These are phyloP conservation scores for Breynia disticha DNA, from an alignment of 441 rosid genomes.

Conservation along the genomic window DNA sequence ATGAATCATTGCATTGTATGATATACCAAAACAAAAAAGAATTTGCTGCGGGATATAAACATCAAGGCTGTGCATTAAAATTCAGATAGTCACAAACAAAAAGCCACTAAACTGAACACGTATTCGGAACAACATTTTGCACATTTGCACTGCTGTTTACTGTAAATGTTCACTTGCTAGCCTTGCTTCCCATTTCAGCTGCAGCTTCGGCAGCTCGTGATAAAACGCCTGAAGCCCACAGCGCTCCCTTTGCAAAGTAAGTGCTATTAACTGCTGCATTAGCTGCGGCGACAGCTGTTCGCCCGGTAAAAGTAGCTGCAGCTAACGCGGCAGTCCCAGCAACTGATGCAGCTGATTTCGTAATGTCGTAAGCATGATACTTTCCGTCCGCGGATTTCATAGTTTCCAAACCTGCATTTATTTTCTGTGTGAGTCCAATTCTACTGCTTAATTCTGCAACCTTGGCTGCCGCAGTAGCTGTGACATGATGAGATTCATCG, in stretches of 20 bases:
- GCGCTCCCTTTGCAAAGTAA: conserved; percentile 73
- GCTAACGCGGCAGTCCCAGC: conserved; percentile 64
- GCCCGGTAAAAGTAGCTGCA: conserved; percentile 51
- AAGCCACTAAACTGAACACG: too few relatives aligned
- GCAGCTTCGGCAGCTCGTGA: conserved; percentile 66
- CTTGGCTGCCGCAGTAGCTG: conserved; percentile 63
- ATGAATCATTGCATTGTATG: too few relatives aligned
- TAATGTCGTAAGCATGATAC: conserved; percentile 60
- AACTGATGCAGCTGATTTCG: conserved; percentile 52
- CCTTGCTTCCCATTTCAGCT: conserved; percentile 55
- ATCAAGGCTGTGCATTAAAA: too few relatives aligned
- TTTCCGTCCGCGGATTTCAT: conserved; percentile 64
- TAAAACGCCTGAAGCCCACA: conserved; percentile 63
- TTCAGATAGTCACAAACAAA: too few relatives aligned
- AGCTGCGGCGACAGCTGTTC: conserved; percentile 55
- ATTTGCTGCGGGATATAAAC: too few relatives aligned
- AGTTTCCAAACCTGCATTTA: conserved; percentile 54
- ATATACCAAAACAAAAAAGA: too few relatives aligned
- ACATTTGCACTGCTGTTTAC: too few relatives aligned
- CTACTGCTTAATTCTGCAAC: conserved; percentile 56
- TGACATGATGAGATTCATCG: conserved; percentile 59
- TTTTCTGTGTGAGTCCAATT: conserved; percentile 64
- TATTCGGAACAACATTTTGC: too few relatives aligned
- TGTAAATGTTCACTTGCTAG: conserved; percentile 14
- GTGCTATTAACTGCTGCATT: conserved; percentile 53